Evolutionary conservation across 306 rosid genomes (phyloP).

Genomic region (Geum urbanum): DNA sequence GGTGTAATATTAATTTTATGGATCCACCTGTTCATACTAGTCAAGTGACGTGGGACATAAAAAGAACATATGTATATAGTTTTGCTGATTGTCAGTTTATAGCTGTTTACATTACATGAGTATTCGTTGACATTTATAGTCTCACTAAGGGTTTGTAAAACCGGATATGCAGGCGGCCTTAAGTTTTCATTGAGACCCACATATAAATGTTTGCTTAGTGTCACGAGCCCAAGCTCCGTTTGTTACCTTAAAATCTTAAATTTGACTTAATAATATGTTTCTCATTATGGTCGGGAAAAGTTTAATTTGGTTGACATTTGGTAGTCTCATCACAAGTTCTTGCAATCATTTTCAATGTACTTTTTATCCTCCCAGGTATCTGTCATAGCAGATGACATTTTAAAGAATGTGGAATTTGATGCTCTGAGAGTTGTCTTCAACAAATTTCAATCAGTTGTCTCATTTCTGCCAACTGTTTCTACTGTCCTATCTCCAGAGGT

Average conservation of each 20-base stretch:
- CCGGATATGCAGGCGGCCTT: background rate
- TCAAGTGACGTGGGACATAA: background rate
- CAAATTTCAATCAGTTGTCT: constrained; percentile 80
- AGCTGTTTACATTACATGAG: background rate
- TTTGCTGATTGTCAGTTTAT: background rate
- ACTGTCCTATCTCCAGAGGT: constrained; percentile 96
- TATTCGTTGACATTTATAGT: background rate
- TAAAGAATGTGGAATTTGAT: constrained; percentile 91
- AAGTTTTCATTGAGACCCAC: background rate
- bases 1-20: background rate
- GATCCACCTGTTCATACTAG: background rate
- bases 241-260: background rate
- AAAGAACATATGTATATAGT: background rate
- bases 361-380: constrained; percentile 61
- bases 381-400: constrained; percentile 85
- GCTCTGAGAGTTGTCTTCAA: constrained; percentile 77
- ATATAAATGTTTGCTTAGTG: background rate
- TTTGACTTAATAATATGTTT: background rate
- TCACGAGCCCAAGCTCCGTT: background rate
- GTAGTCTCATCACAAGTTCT: background rate
- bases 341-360: background rate
- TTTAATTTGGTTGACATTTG: background rate
- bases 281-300: background rate
- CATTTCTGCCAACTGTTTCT: constrained; percentile 66
- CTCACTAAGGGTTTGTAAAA: background rate